phyloP scores from a whole-genome alignment of 2,329 filamentous ascomycete genomes.

The Fusarium sp. region DNA sequence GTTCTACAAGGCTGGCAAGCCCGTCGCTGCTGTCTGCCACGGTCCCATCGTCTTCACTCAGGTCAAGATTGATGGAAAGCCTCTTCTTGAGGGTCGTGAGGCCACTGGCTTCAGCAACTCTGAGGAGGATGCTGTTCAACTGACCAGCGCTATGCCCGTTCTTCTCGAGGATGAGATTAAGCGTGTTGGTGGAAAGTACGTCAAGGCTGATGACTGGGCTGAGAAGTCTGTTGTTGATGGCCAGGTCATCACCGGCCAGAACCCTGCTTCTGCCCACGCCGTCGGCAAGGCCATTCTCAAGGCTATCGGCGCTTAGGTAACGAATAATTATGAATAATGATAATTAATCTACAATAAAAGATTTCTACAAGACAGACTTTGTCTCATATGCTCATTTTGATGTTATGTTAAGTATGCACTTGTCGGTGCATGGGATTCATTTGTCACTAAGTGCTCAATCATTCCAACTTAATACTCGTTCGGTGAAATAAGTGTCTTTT shows the following conservation, averaged over 20 bases:
- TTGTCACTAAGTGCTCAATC: background rate
- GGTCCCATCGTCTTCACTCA: slow-evolving; percentile 72
- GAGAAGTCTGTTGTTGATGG: slow-evolving; percentile 63
- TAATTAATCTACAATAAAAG: background rate
- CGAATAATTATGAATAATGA: slow-evolving; percentile 10
- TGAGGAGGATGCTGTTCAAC: slow-evolving; percentile 60
- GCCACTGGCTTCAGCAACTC: slow-evolving; percentile 73
- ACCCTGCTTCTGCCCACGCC: slow-evolving; percentile 63
- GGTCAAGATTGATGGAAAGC: slow-evolving; percentile 64
- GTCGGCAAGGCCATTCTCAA: slow-evolving; percentile 64
- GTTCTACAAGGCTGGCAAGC: slow-evolving; percentile 70
- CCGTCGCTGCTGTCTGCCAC: slow-evolving; percentile 75
- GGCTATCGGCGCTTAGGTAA: slow-evolving; percentile 51
- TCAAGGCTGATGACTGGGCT: slow-evolving; percentile 65
- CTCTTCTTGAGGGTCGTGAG: slow-evolving; percentile 65
- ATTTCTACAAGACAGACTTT: background rate
- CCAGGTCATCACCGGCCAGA: slow-evolving; percentile 67
- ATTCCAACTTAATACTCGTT: no score
- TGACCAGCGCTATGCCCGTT: slow-evolving; percentile 67
- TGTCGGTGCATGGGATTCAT: background rate
- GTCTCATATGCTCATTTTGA: background rate
- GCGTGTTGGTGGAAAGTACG: slow-evolving; percentile 64
- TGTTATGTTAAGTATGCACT: no score
- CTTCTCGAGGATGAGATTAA: slow-evolving; percentile 66
- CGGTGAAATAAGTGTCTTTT: background rate